phyloP scores from a whole-genome alignment of 768 basidiomycete species.

The Xerocomellus dryophilus region DNA sequence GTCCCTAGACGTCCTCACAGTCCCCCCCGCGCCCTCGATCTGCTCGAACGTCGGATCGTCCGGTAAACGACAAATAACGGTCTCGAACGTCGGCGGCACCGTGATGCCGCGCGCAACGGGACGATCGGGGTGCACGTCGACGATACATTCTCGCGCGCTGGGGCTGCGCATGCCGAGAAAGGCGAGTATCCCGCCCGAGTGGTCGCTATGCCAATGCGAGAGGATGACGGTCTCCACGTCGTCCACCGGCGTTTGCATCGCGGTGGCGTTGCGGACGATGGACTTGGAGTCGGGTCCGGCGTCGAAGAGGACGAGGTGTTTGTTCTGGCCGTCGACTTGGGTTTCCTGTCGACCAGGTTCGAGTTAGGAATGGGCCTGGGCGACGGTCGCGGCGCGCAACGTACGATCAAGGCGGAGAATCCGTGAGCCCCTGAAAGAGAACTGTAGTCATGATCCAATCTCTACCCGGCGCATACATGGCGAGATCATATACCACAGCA shows the following conservation, averaged over 20 bases:
- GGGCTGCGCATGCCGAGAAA: slow-evolving; percentile 49
- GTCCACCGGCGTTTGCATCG: slow-evolving; percentile 54
- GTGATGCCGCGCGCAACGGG: slow-evolving; percentile 75
- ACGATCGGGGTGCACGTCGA: slow-evolving; percentile 77
- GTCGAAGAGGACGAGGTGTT: slow-evolving; percentile 71
- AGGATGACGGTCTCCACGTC: slow-evolving; percentile 60
- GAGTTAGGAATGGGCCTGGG: not conserved
- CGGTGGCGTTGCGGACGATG: slow-evolving; percentile 66
- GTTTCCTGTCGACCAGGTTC: slow-evolving; percentile 47
- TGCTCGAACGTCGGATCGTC: slow-evolving; percentile 70
- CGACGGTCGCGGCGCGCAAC: slow-evolving; percentile 11
- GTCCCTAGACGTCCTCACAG: slow-evolving; percentile 51
- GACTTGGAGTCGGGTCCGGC: slow-evolving; percentile 77
- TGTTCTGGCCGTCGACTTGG: slow-evolving; percentile 40
- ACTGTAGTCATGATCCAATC: not conserved
- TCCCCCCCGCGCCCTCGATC: slow-evolving; percentile 54
- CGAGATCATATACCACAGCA: slow-evolving; percentile 50
- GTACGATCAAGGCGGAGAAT: slow-evolving; percentile 75
- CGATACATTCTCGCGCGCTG: slow-evolving; percentile 36
- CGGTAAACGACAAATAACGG: slow-evolving; percentile 57
- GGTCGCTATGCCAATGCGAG: slow-evolving; percentile 81
- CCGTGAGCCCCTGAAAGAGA: slow-evolving; percentile 67
- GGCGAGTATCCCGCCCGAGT: slow-evolving; percentile 69
- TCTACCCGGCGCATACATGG: not conserved
- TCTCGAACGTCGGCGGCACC: slow-evolving; percentile 55